phyloP scores from a whole-genome alignment of 441 rosid species.

The Adansonia rubrostipa region DNA sequence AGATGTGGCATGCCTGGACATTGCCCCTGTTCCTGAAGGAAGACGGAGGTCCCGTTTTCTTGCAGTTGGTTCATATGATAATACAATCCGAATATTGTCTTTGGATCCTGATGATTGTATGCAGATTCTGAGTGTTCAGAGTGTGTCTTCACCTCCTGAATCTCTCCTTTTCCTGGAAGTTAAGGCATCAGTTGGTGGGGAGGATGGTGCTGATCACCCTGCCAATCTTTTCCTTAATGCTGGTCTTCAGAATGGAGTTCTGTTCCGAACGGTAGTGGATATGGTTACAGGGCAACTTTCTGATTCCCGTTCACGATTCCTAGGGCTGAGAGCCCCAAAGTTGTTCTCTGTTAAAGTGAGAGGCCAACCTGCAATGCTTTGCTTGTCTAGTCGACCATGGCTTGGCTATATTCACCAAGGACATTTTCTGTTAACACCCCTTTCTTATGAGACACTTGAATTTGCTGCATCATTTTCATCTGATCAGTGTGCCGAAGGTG shows the following conservation, averaged over 20 bases:
- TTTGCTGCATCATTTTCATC: slow-evolving; percentile 97
- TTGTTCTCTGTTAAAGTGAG: slow-evolving; percentile 80
- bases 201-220: slow-evolving; percentile 98
- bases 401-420: slow-evolving; percentile 98
- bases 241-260: slow-evolving; percentile 90
- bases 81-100: slow-evolving; percentile 86
- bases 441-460: slow-evolving; percentile 90
- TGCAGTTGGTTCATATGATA: slow-evolving; percentile 96
- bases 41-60: slow-evolving; percentile 96
- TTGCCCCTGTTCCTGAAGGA: slow-evolving; percentile 99
- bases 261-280: slow-evolving; percentile 91
- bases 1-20: slow-evolving; percentile 96
- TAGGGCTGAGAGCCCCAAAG: slow-evolving; percentile 91
- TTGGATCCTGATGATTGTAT: slow-evolving; percentile 97
- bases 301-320: slow-evolving; percentile 91
- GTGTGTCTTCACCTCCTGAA: slow-evolving; percentile 95
- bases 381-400: slow-evolving; percentile 98
- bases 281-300: slow-evolving; percentile 98
- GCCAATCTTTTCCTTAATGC: slow-evolving; percentile 96
- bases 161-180: slow-evolving; percentile 98
- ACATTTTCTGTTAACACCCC: slow-evolving; percentile 90
- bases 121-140: slow-evolving; percentile 93
- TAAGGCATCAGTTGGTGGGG: slow-evolving; percentile 93
- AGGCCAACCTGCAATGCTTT: slow-evolving; percentile 89
- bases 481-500: slow-evolving; percentile 99